These are phyloP conservation scores for Mortierella polycephala DNA, from an alignment of 371 early-diverging fungal species.

Conservation along the genomic window DNA sequence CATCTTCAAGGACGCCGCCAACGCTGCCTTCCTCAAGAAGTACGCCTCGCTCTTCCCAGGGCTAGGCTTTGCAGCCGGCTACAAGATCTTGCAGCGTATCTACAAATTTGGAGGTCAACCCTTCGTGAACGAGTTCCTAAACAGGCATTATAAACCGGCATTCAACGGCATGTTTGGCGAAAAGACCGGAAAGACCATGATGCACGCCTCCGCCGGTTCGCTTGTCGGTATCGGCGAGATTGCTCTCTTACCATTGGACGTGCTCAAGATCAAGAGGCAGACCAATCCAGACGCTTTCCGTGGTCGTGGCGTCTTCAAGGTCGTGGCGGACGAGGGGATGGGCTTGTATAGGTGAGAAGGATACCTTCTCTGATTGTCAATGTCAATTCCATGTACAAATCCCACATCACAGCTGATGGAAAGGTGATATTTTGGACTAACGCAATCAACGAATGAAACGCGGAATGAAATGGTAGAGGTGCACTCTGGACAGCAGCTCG, in stretches of 20 bases:
- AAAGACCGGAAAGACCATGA: conserved; percentile 92
- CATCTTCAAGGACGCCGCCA: conserved; percentile 80
- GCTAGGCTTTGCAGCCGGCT: conserved; percentile 96
- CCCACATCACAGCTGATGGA: not conserved
- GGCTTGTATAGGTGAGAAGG: conserved; percentile 87
- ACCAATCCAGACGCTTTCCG: conserved; percentile 92
- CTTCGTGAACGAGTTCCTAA: conserved; percentile 92
- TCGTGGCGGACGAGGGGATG: conserved; percentile 91
- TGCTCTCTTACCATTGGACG: conserved; percentile 94
- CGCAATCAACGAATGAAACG: too few relatives aligned
- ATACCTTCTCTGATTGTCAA: not conserved
- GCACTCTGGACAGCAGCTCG: conserved; percentile 98
- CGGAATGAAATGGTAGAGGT: conserved; percentile 64
- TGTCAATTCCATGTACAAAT: not conserved
- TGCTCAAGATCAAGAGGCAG: conserved; percentile 97
- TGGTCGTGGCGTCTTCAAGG: conserved; percentile 84
- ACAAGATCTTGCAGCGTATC: conserved; percentile 94
- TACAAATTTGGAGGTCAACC: conserved; percentile 99
- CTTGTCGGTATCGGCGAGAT: conserved; percentile 97
- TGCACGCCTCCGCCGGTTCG: conserved; percentile 98
- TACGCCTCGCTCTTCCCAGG: conserved; percentile 97
- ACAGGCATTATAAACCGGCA: conserved; percentile 77
- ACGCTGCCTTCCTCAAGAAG: conserved; percentile 76
- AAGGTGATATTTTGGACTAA: not conserved
- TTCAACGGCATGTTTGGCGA: conserved; percentile 91